These are phyloP conservation scores for Leccinum pellstonianum DNA, from an alignment of 768 basidiomycete species.

Conservation along the genomic window DNA sequence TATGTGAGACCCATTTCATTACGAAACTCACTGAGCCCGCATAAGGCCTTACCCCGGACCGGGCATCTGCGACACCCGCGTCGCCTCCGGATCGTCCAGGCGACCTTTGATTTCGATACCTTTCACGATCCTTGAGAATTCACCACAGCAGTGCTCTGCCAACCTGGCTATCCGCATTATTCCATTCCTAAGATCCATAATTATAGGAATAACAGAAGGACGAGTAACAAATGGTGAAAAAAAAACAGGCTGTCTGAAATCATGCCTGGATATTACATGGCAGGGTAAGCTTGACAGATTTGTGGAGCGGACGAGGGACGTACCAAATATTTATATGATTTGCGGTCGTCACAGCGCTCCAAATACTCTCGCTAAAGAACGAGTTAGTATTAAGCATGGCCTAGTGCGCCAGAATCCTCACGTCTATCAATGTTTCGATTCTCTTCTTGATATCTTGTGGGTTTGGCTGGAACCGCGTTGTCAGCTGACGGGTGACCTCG, in stretches of 20 bases:
- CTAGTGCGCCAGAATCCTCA: slow-evolving; percentile 34
- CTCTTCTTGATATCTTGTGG: slow-evolving; percentile 88
- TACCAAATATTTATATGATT: slow-evolving; percentile 82
- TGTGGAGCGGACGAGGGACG: slow-evolving; percentile 6
- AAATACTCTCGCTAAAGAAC: slow-evolving; percentile 81
- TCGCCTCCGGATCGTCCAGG: not conserved
- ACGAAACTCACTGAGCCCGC: not conserved
- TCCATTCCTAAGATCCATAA: slow-evolving; percentile 1
- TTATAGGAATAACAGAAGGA: not conserved
- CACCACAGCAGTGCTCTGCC: not conserved
- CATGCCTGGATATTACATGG: slow-evolving; percentile 21
- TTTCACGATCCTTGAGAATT: not conserved
- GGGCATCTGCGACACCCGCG: not conserved
- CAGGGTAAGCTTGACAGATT: slow-evolving; percentile 5
- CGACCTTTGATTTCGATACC: no score
- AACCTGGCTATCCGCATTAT: not conserved
- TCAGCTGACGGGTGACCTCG: slow-evolving; percentile 86
- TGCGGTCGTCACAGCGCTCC: slow-evolving; percentile 83
- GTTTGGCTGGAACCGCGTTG: slow-evolving; percentile 82
- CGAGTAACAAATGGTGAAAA: not conserved
- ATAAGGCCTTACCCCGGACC: not conserved
- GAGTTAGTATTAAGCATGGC: not conserved
- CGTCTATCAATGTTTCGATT: slow-evolving; percentile 92
- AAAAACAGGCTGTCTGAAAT: slow-evolving; percentile 8
- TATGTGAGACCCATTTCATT: no score